These are phyloP conservation scores for Malassezia slooffiae DNA, from an alignment of 1,284 basidiomycete genomes.

Conservation along the genomic window DNA sequence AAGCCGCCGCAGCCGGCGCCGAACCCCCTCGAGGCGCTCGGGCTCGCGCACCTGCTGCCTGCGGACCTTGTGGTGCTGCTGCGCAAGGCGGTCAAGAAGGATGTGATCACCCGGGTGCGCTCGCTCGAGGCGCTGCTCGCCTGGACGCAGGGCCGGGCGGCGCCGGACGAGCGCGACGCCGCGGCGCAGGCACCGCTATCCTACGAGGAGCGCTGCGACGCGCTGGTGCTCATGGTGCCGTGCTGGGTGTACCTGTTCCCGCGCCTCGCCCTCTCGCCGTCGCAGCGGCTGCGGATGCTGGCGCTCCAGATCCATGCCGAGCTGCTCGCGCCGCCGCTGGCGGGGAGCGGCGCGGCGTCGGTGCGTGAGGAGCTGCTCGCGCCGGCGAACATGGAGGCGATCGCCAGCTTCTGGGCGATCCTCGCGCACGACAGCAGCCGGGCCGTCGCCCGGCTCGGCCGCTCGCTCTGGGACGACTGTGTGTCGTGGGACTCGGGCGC, in stretches of 20 bases:
- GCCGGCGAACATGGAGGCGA: constrained; percentile 57
- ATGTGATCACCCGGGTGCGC: constrained; percentile 69
- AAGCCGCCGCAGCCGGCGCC: constrained; percentile 65
- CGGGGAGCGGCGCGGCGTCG: constrained; percentile 46
- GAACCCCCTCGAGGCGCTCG: constrained; percentile 81
- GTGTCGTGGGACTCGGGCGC: constrained; percentile 33
- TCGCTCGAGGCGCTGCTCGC: constrained; percentile 72
- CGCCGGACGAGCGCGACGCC: constrained; percentile 48
- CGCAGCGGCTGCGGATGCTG: constrained; percentile 62
- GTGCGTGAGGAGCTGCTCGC: constrained; percentile 56
- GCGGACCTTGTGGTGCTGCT: constrained; percentile 74
- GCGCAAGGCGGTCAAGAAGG: constrained; percentile 77
- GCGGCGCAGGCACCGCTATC: constrained; percentile 16
- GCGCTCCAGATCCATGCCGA: constrained; percentile 61
- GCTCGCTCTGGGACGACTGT: constrained; percentile 53
- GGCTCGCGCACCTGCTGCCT: constrained; percentile 53
- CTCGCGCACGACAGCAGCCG: constrained; percentile 64
- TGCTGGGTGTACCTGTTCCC: constrained; percentile 91
- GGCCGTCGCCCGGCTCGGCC: constrained; percentile 53
- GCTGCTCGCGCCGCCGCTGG: constrained; percentile 52
- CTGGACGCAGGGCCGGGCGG: constrained; percentile 55
- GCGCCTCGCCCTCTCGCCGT: constrained; percentile 67
- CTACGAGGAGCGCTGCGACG: constrained; percentile 43
- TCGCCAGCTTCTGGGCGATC: constrained; percentile 71
- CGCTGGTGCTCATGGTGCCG: constrained; percentile 60